A percentile compares a stretch with the other conserved stretches of the same genome.
Conservation (phyloP, 768 basidiomycete genomes). For the Pleurotus tuber-regium region DNA sequence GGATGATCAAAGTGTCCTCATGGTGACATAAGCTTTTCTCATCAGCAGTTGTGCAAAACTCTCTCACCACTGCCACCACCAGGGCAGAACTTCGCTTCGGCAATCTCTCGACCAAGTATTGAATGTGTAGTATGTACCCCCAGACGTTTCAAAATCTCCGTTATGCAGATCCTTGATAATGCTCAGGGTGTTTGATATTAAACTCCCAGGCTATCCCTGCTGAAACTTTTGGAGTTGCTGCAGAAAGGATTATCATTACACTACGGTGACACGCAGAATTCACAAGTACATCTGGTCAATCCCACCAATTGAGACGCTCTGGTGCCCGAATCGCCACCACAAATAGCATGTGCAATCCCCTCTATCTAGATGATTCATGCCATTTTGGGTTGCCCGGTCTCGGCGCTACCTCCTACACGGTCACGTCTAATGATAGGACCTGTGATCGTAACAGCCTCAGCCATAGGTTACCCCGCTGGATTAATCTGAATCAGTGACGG, state of each 20-base stretch:
- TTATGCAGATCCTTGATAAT: not conserved
- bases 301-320: not conserved
- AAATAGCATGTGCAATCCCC: conserved; percentile 1
- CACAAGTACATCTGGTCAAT: not conserved
- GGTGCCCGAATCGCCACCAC: not conserved
- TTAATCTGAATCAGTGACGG: not conserved
- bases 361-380: not conserved
- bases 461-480: not conserved
- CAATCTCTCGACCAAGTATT: not conserved
- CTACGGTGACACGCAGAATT: not conserved
- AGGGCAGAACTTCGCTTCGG: conserved; percentile 1
- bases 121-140: no score
- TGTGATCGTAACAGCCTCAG: conserved; percentile 6
- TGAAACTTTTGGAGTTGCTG: not conserved
- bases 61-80: not conserved
- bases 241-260: not conserved
- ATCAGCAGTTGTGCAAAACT: conserved; percentile 1
- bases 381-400: not conserved
- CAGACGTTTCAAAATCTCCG: no score
- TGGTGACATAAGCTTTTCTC: conserved; percentile 10
- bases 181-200: not conserved
- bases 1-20: conserved; percentile 15
- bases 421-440: conserved; percentile 1
- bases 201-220: not conserved
- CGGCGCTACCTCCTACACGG: conserved; percentile 4